Evolutionary conservation across 1,139 yeast species (phyloP), one percentile per base, ranked within the genome.

Genomic region (Sugiyamaella sp.): DNA sequence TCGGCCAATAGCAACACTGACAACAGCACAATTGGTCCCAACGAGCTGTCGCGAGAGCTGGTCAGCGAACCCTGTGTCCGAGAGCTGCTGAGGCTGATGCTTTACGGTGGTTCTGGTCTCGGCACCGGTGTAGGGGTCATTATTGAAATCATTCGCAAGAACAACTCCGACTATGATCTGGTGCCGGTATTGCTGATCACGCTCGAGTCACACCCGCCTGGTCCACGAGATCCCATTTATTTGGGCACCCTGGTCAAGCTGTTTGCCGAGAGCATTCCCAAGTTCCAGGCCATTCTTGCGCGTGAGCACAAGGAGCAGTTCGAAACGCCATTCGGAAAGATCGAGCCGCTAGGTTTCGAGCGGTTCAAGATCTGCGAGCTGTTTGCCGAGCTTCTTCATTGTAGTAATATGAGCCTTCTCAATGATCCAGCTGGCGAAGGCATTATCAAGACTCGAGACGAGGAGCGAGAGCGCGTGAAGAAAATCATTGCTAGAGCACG

Each of bases 121-220:
- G 89, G 96, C 33, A 93, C 93, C 61, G 97, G 98, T 55, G 99
- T 93, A 32, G 97, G 98, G 4, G 90, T 93, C 48, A 86, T 93
- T 53, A 93, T 93, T 67, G 99, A 93, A 70, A 86, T 93, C 56
- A 95, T 95, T 61, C 80, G 99, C 62, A 93, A 93, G 68, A 93
- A 93, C 71, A 95, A 93, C 69, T 89, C 97, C 1, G 99, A 93
- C 70, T 93, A 93, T 69, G 99, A 93, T 72, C 81, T 85, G 54
- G 85, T 89, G 49, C 97, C 96, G 17, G 91, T 93, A 35, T 78
- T 90, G 67, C 86, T 85, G 70, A 88, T 89, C 45, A 88, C 97
- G 0, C 74, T 90, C 55, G 96, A 90, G 61, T 82, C 95, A 29
- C 96, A 91, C 68, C 98, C 98, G 5, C 99, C 99, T 25, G 84